These are phyloP conservation scores for Solanum paucissectum DNA, from an alignment of 257 asterid genomes.

Conservation along the genomic window DNA sequence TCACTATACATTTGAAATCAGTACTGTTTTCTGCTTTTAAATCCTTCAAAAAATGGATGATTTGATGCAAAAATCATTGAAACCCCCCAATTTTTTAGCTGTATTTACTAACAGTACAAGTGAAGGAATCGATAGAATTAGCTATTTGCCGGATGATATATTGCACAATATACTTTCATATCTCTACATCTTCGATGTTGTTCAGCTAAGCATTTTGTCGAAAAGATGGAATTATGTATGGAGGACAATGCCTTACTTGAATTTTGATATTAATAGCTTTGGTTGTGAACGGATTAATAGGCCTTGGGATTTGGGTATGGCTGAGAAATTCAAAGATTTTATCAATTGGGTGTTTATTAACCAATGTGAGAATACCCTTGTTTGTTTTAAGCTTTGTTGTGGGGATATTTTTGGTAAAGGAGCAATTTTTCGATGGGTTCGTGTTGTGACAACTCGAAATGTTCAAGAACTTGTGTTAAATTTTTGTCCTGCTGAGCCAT, in stretches of 20 bases:
- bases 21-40: neutral
- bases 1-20: neutral
- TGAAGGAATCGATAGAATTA: neutral
- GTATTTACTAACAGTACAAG: neutral
- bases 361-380: neutral
- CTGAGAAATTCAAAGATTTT: neutral
- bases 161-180: neutral
- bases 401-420: neutral
- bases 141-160: neutral
- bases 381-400: neutral
- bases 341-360: conserved; percentile 1
- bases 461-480: neutral
- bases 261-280: neutral
- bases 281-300: neutral
- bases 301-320: neutral
- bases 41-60: neutral
- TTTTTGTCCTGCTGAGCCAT: neutral
- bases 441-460: neutral
- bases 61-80: neutral
- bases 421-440: neutral
- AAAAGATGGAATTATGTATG: neutral
- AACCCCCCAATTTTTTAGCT: neutral
- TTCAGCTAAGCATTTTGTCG: neutral
- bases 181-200: neutral
- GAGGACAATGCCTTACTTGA: neutral